Evolutionary conservation across 2,329 filamentous ascomycete genomes (phyloP).

Genomic region (Trichophyton verrucosum): DNA sequence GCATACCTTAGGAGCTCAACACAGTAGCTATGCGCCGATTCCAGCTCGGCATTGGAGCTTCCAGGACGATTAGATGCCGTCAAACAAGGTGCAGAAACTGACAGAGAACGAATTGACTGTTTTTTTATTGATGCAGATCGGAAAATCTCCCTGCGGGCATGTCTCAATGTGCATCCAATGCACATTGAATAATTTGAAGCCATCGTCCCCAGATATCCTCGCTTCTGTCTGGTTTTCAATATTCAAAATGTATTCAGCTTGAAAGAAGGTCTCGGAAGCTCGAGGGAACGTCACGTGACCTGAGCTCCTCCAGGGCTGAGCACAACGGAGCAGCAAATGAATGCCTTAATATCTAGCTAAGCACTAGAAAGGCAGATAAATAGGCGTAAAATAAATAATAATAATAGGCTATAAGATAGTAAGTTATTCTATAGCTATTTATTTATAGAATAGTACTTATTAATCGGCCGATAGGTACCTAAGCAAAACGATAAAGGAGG

Average conservation of each 20-base stretch:
- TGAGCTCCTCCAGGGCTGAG: no score
- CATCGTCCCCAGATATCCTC: background rate
- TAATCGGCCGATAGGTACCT: no score
- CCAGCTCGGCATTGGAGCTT: conserved; percentile 36
- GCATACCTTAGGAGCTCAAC: conserved; percentile 43
- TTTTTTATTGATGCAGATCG: background rate
- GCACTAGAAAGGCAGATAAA: no score
- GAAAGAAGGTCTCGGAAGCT: no score
- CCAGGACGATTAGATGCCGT: background rate
- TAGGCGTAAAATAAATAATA: no score
- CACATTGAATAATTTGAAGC: background rate
- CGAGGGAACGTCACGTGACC: no score
- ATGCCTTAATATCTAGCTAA: no score
- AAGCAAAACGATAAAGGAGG: no score
- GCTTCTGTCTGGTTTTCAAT: background rate
- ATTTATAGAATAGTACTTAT: no score
- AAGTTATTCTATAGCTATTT: no score
- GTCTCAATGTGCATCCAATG: background rate
- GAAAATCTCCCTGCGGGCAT: background rate
- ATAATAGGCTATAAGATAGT: no score
- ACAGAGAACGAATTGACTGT: background rate
- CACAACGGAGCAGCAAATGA: no score
- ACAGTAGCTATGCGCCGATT: conserved; percentile 47
- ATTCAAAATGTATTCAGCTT: background rate
- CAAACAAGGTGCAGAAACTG: background rate